Base-by-base conservation (phyloP, 2,329 filamentous ascomycete genomes). In the Tolypocladium nubicola region DNA sequence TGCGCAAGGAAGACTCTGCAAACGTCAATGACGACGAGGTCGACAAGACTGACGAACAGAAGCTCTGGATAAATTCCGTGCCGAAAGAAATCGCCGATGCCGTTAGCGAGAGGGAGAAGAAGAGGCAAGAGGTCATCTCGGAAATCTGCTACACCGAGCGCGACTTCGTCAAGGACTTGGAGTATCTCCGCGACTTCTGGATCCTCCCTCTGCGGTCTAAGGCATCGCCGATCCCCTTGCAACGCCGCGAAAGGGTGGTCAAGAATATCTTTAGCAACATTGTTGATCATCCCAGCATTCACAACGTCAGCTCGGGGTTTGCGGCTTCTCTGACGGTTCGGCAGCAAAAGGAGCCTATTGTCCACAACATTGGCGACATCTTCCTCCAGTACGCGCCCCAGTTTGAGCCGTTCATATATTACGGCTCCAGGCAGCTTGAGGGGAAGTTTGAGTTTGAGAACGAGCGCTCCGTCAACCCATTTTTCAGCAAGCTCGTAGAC, bases 401-500 rank as follows among this genome's bases (percentile, higher is more conserved):
- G 63, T 99, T 99, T 68, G 88, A 92, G 64, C 94, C 94, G 0
- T 99, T 99, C 69, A 97, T 99, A 68, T 85, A 88, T 67, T 99
- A 99, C 68, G 94, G 94, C 67, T 89, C 93, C 45, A 96, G 92
- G 69, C 94, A 99, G 72, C 78, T 99, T 52, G 95, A 96, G 70
- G 94, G 89, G 64, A 97, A 99, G 72, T 97, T 93, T 67, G 94
- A 97, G 69, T 99, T 97, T 69, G 94, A 99, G 73, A 94, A 94
- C 66, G 94, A 99, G 75, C 90, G 94, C 65, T 87, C 88, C 19
- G 82, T 85, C 57, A 99, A 99, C 66, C 82, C 86, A 1, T 83
- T 83, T 45, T 99, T 99, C 70, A 79, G 87, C 55, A 90, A 88
- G 66, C 97, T 97, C 65, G 94, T 97, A 33, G 94, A 99, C 63